Conservation (phyloP, 495 filamentous ascomycete genomes). For the Talaromyces stipitatus region DNA sequence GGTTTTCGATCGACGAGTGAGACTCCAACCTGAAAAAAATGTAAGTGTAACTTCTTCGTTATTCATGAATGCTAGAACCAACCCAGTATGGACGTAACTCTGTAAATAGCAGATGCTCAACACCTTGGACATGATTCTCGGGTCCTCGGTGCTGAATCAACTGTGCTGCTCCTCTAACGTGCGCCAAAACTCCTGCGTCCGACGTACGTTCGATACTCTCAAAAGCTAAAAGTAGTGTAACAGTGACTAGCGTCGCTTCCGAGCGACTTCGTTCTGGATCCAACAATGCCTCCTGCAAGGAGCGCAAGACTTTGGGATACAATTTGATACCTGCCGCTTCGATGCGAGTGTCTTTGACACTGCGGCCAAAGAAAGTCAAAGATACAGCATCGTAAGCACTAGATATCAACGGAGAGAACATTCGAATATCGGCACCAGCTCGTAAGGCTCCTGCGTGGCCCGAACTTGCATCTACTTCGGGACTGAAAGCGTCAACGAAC, state of each 20-base stretch:
- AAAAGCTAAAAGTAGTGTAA: conserved; percentile 36
- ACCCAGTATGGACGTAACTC: conserved; percentile 41
- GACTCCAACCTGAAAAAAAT: conserved; percentile 19
- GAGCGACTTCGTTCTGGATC: conserved; percentile 35
- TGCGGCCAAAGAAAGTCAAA: conserved; percentile 35
- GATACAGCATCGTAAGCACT: conserved; percentile 37
- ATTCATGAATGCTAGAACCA: conserved; percentile 3
- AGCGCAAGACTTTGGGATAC: conserved; percentile 33
- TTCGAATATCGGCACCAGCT: conserved; percentile 33
- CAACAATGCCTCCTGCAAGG: conserved; percentile 30
- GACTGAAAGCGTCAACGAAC: conserved; percentile 40
- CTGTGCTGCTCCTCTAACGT: conserved; percentile 34
- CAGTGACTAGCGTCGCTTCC: conserved; percentile 37
- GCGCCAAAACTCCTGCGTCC: conserved; percentile 25
- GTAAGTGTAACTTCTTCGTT: conserved; percentile 2
- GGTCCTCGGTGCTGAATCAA: conserved; percentile 39
- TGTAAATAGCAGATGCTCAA: conserved; percentile 36
- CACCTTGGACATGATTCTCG: conserved; percentile 37
- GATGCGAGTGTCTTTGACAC: conserved; percentile 27
- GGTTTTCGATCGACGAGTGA: conserved; percentile 24
- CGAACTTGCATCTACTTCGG: conserved; percentile 30
- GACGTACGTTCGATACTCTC: conserved; percentile 39
- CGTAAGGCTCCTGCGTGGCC: conserved; percentile 35
- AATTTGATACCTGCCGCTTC: conserved; percentile 30
- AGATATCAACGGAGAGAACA: conserved; percentile 35